Percentiles rank a stretch among this genome's conserved stretches.
These are phyloP conservation scores for Puccinia coronata DNA, from an alignment of 1,284 basidiomycete species.

Conservation along the genomic window DNA sequence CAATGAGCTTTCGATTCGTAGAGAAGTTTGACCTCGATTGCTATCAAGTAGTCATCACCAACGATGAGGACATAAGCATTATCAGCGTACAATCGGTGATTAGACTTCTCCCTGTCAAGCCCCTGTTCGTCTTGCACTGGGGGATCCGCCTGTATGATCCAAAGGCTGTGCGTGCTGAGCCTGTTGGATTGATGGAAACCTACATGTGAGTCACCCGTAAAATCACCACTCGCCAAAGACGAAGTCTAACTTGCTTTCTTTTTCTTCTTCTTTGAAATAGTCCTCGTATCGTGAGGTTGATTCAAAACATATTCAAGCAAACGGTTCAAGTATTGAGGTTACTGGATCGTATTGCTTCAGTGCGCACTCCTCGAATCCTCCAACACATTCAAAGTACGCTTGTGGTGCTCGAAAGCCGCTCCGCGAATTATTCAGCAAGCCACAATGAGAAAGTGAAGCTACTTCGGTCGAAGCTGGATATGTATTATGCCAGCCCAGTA, in stretches of 20 bases:
- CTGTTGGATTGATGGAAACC: background rate
- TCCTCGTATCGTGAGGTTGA: background rate
- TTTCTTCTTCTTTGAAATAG: too few species aligned
- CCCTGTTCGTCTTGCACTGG: background rate
- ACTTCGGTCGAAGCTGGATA: conserved; percentile 12
- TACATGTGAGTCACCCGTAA: background rate
- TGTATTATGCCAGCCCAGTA: background rate
- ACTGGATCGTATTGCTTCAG: background rate
- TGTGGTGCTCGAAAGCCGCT: background rate
- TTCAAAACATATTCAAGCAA: background rate
- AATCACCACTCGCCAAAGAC: background rate
- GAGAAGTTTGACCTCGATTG: conserved; percentile 3
- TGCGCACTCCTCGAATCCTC: background rate
- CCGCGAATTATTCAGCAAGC: background rate
- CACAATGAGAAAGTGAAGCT: background rate
- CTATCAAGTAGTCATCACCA: background rate
- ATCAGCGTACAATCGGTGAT: background rate
- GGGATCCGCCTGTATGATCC: conserved; percentile 1
- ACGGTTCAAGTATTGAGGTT: background rate
- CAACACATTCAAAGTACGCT: background rate
- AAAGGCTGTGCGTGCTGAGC: background rate
- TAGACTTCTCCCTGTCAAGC: background rate
- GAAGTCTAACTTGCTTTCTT: background rate
- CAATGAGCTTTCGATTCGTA: conserved; percentile 1
- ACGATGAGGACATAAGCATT: background rate